A percentile compares a stretch with the other conserved stretches of the same genome.
These are phyloP conservation scores for Sarocladiaceae sp. DNA, from an alignment of 2,329 filamentous ascomycete species.

Conservation along the genomic window DNA sequence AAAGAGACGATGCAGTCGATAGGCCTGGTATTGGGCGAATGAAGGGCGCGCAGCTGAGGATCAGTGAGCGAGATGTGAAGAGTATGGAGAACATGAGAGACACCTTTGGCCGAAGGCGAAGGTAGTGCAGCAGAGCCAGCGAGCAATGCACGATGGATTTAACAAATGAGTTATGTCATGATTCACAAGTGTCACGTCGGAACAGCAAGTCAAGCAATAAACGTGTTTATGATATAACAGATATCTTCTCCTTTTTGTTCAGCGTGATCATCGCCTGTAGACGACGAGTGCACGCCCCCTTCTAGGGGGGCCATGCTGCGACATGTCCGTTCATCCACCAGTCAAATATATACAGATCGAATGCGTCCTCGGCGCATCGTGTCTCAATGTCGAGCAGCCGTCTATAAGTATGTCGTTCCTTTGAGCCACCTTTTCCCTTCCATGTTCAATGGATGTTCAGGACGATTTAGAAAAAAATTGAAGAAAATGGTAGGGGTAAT, in stretches of 20 bases:
- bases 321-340: neutral
- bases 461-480: neutral
- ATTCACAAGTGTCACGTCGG: no score
- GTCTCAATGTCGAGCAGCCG: constrained; percentile 1
- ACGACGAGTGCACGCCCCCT: neutral
- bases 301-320: neutral
- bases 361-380: constrained; percentile 5
- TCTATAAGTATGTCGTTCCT: neutral
- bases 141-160: neutral
- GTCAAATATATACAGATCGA: constrained; percentile 9
- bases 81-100: constrained; percentile 58
- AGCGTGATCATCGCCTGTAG: neutral
- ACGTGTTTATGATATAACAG: no score
- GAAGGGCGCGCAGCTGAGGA: constrained; percentile 69
- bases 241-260: neutral
- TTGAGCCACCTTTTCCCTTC: neutral
- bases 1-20: constrained; percentile 60
- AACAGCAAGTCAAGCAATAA: no score
- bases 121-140: neutral
- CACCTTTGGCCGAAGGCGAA: constrained; percentile 29
- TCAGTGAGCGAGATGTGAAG: constrained; percentile 74
- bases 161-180: no score
- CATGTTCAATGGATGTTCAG: neutral
- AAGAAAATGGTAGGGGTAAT: neutral
- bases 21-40: constrained; percentile 78